Conservation (phyloP, 2,329 filamentous ascomycete species). For the Epichloe coenophiala region DNA sequence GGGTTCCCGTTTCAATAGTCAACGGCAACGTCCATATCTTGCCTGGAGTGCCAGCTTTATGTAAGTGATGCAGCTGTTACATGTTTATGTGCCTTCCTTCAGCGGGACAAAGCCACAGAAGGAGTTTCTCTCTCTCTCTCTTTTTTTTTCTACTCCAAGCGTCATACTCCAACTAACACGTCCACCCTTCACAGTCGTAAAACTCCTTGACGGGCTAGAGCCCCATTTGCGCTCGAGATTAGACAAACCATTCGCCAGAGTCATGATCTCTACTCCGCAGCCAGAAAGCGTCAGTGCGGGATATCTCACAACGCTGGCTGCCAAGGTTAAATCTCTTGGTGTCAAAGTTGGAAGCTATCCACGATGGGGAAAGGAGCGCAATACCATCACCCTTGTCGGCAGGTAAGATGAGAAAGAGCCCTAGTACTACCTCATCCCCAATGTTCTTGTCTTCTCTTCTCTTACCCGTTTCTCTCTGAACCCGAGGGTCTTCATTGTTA, state of each 20-base stretch:
- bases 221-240: slow-evolving; percentile 57
- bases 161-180: too few species aligned
- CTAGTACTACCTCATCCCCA: too few species aligned
- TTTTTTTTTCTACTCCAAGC: too few species aligned
- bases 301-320: too few species aligned
- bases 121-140: too few species aligned
- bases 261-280: slow-evolving; percentile 78
- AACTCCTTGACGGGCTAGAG: slow-evolving; percentile 62
- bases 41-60: slow-evolving; percentile 77
- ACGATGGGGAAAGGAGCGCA: slow-evolving; percentile 73
- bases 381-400: slow-evolving; percentile 81
- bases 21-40: slow-evolving; percentile 91
- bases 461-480: too few species aligned
- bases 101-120: too few species aligned
- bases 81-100: too few species aligned
- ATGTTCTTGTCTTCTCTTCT: too few species aligned
- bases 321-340: slow-evolving; percentile 16
- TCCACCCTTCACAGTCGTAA: background rate
- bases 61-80: slow-evolving; percentile 22
- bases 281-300: slow-evolving; percentile 70
- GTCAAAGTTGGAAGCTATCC: slow-evolving; percentile 96
- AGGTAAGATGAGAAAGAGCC: slow-evolving; percentile 19
- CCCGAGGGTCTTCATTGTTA: too few species aligned
- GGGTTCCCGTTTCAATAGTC: slow-evolving; percentile 81
- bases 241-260: slow-evolving; percentile 32